Conservation (phyloP, 2,329 filamentous ascomycete species). For the Penicillium sp. region DNA sequence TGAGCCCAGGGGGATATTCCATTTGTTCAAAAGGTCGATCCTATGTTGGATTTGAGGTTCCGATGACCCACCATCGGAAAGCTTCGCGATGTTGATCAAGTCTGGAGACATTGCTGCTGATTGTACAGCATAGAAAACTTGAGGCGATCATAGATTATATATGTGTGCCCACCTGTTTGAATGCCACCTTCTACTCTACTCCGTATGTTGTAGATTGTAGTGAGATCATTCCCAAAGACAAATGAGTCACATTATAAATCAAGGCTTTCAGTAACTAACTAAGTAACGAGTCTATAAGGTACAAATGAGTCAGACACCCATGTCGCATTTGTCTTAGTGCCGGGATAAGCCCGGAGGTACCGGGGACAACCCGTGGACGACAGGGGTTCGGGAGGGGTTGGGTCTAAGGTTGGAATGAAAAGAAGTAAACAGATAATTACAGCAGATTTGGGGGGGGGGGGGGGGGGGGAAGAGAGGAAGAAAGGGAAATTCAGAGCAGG, state of each 20-base stretch:
- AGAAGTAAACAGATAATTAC: too few relatives aligned
- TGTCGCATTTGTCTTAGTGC: background rate
- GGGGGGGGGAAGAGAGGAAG: too few relatives aligned
- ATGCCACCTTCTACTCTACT: too few relatives aligned
- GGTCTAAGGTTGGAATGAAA: too few relatives aligned
- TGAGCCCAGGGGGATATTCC: background rate
- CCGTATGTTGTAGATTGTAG: too few relatives aligned
- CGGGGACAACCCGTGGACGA: too few relatives aligned
- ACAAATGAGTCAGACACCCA: background rate
- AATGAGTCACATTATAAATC: background rate
- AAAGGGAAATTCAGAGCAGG: too few relatives aligned
- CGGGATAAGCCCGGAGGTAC: background rate
- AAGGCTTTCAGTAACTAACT: background rate
- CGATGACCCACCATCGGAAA: background rate
- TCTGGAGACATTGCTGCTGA: background rate
- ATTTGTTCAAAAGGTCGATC: background rate
- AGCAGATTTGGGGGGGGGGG: too few relatives aligned
- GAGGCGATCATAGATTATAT: background rate
- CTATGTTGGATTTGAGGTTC: background rate
- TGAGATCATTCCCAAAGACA: too few relatives aligned
- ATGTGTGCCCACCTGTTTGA: too few relatives aligned
- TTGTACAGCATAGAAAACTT: background rate
- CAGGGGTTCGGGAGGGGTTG: too few relatives aligned
- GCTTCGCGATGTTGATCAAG: background rate
- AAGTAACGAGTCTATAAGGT: too few relatives aligned